Percentiles rank a stretch among this genome's conserved stretches.
phyloP scores from a whole-genome alignment of 192 early-diverging fungal genomes.

The Lobosporangium transversale region DNA sequence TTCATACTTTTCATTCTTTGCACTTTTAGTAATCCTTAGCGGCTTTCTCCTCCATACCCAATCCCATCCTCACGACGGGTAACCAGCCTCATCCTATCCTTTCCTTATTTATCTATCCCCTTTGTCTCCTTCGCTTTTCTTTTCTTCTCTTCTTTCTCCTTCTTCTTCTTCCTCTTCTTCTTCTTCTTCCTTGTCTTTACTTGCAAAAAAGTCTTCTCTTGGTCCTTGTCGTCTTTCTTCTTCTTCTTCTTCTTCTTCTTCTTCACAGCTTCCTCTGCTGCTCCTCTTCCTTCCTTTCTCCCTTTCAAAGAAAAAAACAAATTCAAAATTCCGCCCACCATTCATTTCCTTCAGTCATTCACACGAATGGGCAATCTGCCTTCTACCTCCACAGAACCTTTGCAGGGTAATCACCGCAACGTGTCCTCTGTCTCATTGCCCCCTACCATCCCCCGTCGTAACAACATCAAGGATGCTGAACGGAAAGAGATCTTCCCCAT shows the following conservation, averaged over 20 bases:
- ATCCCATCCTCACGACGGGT: neutral
- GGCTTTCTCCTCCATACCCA: neutral
- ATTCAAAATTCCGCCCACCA: neutral
- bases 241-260: neutral
- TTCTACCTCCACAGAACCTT: constrained; percentile 51
- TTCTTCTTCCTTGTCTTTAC: neutral
- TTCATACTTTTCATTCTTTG: too few relatives aligned
- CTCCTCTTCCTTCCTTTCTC: constrained; percentile 1
- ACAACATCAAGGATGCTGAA: constrained; percentile 49
- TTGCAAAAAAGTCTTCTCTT: neutral
- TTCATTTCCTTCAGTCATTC: constrained; percentile 21
- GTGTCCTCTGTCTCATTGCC: constrained; percentile 45
- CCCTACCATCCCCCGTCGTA: constrained; percentile 48
- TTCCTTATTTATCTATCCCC: neutral
- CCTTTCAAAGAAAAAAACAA: neutral
- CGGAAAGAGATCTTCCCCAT: constrained; percentile 54
- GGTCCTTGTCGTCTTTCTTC: neutral
- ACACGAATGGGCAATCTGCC: constrained; percentile 52
- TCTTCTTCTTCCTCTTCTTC: neutral
- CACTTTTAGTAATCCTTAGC: neutral
- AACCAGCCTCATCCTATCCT: neutral
- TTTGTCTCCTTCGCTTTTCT: neutral
- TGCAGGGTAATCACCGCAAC: constrained; percentile 48
- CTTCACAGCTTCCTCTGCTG: neutral
- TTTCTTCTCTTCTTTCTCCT: neutral